Conservation (phyloP, 306 rosid genomes). For the Lupinus albus region DNA sequence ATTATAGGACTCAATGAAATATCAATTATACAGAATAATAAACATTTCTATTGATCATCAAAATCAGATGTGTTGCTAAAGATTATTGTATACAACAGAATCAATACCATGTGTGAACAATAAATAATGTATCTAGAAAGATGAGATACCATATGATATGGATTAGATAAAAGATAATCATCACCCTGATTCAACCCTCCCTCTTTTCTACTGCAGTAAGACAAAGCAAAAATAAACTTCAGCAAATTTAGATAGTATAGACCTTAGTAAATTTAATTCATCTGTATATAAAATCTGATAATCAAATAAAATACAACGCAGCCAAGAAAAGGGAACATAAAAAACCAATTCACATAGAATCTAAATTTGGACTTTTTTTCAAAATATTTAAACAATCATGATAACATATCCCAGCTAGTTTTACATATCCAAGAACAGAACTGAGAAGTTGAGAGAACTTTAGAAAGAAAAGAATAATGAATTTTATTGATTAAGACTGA, state of each 20-base stretch:
- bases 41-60: slow-evolving; percentile 26
- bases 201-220: slow-evolving; percentile 76
- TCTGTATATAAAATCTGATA: slow-evolving; percentile 11
- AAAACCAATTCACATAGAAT: slow-evolving; percentile 26
- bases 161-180: slow-evolving; percentile 83
- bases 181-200: slow-evolving; percentile 82
- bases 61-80: slow-evolving; percentile 14
- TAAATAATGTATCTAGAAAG: slow-evolving; percentile 19
- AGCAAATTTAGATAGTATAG: slow-evolving; percentile 27
- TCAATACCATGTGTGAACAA: slow-evolving; percentile 31
- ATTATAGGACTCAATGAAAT: slow-evolving; percentile 1
- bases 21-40: slow-evolving; percentile 7
- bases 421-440: not conserved
- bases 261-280: slow-evolving; percentile 30
- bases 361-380: not conserved
- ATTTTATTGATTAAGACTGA: not conserved
- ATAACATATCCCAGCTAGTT: slow-evolving; percentile 7
- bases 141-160: slow-evolving; percentile 85
- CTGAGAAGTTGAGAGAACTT: not conserved
- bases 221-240: slow-evolving; percentile 10
- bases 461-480: not conserved
- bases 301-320: slow-evolving; percentile 29
- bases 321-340: not conserved
- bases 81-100: slow-evolving; percentile 8
- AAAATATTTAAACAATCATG: not conserved